Conservation (phyloP, 2,329 filamentous ascomycete genomes). For the Diplocarpon mali region DNA sequence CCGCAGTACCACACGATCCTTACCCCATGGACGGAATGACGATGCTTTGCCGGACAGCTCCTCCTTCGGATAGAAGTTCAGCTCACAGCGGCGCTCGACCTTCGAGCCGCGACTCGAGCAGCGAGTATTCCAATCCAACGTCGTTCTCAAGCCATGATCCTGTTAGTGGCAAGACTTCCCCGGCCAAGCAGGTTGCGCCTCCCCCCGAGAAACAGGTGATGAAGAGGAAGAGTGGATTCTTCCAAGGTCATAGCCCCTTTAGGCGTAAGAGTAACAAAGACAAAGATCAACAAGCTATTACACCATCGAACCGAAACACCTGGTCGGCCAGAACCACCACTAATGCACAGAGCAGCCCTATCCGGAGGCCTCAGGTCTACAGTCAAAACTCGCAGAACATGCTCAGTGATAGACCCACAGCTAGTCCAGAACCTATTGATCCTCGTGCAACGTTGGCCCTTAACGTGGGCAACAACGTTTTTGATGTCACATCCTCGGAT, state of each 20-base stretch:
- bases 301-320: conserved; percentile 42
- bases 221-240: conserved; percentile 72
- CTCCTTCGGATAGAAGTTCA: conserved; percentile 59
- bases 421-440: conserved; percentile 78
- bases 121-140: conserved; percentile 81
- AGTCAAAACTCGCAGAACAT: conserved; percentile 30
- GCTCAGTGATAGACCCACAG: conserved; percentile 34
- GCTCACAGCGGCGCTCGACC: conserved; percentile 58
- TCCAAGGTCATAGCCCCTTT: conserved; percentile 88
- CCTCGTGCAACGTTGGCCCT: conserved; percentile 86
- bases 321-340: conserved; percentile 35
- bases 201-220: conserved; percentile 52
- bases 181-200: conserved; percentile 49
- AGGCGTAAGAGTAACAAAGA: conserved; percentile 77
- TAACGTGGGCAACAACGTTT: conserved; percentile 92
- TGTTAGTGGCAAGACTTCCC: conserved; percentile 61
- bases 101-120: conserved; percentile 77
- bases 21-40: conserved; percentile 96
- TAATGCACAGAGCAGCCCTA: conserved; percentile 16
- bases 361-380: conserved; percentile 33
- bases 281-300: conserved; percentile 44
- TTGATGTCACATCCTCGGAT: conserved; percentile 77
- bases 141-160: conserved; percentile 82
- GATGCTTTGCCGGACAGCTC: conserved; percentile 78
- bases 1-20: conserved; percentile 75